phyloP scores from a whole-genome alignment of 495 filamentous ascomycete genomes.

The Trypethelium eluteriae region DNA sequence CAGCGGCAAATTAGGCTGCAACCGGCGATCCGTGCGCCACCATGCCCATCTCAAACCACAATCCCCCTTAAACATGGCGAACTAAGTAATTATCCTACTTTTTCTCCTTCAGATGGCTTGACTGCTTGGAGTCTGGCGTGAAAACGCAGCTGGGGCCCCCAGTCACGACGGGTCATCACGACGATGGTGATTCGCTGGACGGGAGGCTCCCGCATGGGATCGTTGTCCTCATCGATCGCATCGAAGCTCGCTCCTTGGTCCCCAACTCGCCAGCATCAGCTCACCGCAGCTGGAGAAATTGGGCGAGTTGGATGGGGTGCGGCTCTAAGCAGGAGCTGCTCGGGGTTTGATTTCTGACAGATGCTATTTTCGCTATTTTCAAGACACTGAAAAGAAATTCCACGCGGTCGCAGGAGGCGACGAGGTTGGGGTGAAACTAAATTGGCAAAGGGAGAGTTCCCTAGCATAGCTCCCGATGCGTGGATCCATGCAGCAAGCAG shows the following conservation, averaged over 20 bases:
- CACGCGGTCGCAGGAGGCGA: not conserved
- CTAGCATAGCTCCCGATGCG: constrained; percentile 8
- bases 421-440: not conserved
- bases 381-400: not conserved
- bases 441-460: not conserved
- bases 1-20: constrained; percentile 12
- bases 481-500: constrained; percentile 10
- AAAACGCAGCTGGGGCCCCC: not conserved
- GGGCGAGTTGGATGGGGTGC: not conserved
- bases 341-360: not conserved
- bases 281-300: not conserved
- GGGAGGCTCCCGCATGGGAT: not conserved
- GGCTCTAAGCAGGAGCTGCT: not conserved
- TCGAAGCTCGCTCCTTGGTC: not conserved
- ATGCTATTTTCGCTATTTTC: not conserved
- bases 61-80: constrained; percentile 4
- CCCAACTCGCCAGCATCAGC: not conserved
- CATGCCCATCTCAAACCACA: constrained; percentile 5
- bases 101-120: not conserved
- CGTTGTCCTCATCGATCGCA: constrained; percentile 4
- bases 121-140: not conserved
- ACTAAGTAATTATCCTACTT: not conserved
- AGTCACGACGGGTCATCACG: constrained; percentile 3
- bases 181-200: not conserved
- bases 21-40: constrained; percentile 6